phyloP scores from a whole-genome alignment of 805 yeast genomes.

The Yarrowia sp. region DNA sequence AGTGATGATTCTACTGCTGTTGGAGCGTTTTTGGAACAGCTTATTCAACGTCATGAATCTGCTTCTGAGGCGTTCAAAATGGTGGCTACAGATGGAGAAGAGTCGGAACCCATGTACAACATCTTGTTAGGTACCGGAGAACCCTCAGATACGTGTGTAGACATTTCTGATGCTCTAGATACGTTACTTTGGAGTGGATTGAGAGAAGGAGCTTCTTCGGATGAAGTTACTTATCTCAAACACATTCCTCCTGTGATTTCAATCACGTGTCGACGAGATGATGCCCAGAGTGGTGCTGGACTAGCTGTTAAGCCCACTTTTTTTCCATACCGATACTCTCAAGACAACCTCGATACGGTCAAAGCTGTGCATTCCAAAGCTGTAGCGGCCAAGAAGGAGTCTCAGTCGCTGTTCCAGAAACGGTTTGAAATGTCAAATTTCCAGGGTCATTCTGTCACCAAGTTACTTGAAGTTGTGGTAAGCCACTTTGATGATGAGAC shows the following conservation, averaged over 20 bases:
- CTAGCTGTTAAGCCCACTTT: constrained; percentile 29
- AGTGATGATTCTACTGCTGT: constrained; percentile 30
- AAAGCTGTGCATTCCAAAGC: constrained; percentile 23
- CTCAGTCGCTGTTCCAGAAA: constrained; percentile 20
- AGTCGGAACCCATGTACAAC: constrained; percentile 9
- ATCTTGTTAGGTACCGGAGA: neutral
- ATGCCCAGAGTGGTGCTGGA: constrained; percentile 33
- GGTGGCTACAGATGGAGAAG: constrained; percentile 28
- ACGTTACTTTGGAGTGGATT: constrained; percentile 31
- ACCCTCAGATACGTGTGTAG: constrained; percentile 27
- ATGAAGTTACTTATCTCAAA: constrained; percentile 29
- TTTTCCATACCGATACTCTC: constrained; percentile 33
- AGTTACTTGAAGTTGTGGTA: constrained; percentile 28
- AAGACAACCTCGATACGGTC: constrained; percentile 25
- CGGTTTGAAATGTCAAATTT: constrained; percentile 29
- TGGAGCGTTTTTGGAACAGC: constrained; percentile 29
- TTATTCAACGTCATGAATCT: neutral
- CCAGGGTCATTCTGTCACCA: constrained; percentile 31
- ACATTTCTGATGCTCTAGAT: constrained; percentile 33
- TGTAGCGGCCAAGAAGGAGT: constrained; percentile 27
- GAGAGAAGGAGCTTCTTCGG: constrained; percentile 23
- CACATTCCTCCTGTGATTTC: constrained; percentile 32
- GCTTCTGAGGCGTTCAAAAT: constrained; percentile 18
- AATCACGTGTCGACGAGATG: constrained; percentile 34
- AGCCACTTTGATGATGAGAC: constrained; percentile 25